phyloP scores from a whole-genome alignment of 441 rosid genomes.

The Brassica balearica region DNA sequence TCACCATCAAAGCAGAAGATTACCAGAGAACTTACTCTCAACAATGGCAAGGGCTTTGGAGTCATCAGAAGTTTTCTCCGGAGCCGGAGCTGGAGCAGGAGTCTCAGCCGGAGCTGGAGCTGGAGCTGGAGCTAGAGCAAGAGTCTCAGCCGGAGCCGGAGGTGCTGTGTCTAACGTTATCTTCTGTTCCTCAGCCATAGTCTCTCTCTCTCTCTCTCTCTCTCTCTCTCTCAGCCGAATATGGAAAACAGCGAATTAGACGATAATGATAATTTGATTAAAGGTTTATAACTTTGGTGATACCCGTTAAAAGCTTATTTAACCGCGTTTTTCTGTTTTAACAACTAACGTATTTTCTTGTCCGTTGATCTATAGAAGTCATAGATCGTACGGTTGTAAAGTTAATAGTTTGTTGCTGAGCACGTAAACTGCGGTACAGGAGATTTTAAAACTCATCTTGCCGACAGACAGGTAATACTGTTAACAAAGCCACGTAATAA shows the following conservation, averaged over 20 bases:
- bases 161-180: slow-evolving; percentile 32
- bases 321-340: slow-evolving; percentile 18
- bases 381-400: slow-evolving; percentile 23
- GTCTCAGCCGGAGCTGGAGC: slow-evolving; percentile 12
- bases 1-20: not conserved
- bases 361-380: slow-evolving; percentile 26
- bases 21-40: slow-evolving; percentile 50
- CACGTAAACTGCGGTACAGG: slow-evolving; percentile 12
- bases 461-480: slow-evolving; percentile 41
- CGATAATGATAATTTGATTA: slow-evolving; percentile 14
- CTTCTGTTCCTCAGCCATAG: slow-evolving; percentile 42
- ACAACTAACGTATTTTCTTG: not conserved
- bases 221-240: slow-evolving; percentile 21
- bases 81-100: slow-evolving; percentile 5
- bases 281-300: not conserved
- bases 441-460: not conserved
- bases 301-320: slow-evolving; percentile 10
- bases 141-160: slow-evolving; percentile 28
- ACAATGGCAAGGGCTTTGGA: slow-evolving; percentile 64
- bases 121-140: slow-evolving; percentile 16
- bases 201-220: slow-evolving; percentile 15
- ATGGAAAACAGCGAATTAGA: slow-evolving; percentile 1
- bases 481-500: slow-evolving; percentile 30
- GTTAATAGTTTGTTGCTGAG: not conserved
- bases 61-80: slow-evolving; percentile 49